Evolutionary conservation across 2,329 filamentous ascomycete species (phyloP).

Genomic region (Akanthomyces lecanii): DNA sequence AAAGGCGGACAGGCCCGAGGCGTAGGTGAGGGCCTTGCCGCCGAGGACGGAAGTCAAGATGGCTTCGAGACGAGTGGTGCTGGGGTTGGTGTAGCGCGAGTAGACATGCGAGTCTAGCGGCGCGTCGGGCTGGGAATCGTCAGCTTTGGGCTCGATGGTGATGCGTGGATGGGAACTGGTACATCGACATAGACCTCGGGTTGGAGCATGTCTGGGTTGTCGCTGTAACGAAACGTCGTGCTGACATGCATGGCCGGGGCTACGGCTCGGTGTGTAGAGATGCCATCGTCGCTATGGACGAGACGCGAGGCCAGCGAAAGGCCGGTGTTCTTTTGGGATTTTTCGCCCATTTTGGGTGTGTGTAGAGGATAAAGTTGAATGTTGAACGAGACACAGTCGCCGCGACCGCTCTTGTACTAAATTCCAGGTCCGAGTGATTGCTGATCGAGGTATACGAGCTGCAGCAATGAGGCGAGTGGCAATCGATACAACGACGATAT

Average conservation of each 20-base stretch:
- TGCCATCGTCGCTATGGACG: constrained; percentile 77
- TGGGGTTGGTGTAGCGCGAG: constrained; percentile 75
- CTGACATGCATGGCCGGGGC: constrained; percentile 87
- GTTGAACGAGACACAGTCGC: neutral
- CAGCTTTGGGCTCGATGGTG: neutral
- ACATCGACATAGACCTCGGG: constrained; percentile 52
- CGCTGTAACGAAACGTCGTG: constrained; percentile 81
- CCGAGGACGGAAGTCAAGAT: constrained; percentile 71
- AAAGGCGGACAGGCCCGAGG: constrained; percentile 81
- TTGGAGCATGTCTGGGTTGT: constrained; percentile 62
- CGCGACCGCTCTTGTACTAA: neutral
- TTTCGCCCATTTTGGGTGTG: neutral
- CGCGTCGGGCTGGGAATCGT: constrained; percentile 40
- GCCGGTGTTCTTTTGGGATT: neutral
- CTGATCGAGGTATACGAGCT: neutral
- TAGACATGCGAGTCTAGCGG: constrained; percentile 69
- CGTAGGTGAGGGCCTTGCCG: constrained; percentile 70
- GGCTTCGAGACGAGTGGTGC: constrained; percentile 78
- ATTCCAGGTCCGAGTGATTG: neutral
- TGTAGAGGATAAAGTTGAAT: neutral
- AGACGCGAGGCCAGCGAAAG: constrained; percentile 61
- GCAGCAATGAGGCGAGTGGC: neutral
- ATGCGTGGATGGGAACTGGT: constrained; percentile 25
- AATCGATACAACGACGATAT: neutral
- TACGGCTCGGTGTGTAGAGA: constrained; percentile 72